A percentile compares a stretch with the other conserved stretches of the same genome.
Evolutionary conservation across 768 basidiomycete genomes (phyloP).

Genomic region (Calocera viscosa): DNA sequence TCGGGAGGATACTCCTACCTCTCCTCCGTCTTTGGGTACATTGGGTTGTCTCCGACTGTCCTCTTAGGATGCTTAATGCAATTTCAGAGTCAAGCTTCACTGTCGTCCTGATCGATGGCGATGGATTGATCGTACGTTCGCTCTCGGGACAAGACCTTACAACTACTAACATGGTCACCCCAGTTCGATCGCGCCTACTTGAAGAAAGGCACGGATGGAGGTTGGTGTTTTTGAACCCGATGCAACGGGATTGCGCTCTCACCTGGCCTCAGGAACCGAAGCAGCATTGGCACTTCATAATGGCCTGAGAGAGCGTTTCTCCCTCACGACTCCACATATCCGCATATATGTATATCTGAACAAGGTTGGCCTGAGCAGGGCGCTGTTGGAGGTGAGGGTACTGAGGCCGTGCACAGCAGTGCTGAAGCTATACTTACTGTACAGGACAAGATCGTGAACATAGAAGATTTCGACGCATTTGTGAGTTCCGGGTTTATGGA

Average conservation of each 20-base stretch:
- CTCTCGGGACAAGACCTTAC: background rate
- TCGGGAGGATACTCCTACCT: background rate
- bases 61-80: background rate
- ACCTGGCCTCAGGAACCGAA: background rate
- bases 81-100: background rate
- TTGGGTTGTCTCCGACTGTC: background rate
- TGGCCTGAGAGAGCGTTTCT: background rate
- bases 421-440: background rate
- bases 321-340: background rate
- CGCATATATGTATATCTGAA: background rate
- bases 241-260: no score
- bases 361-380: slow-evolving; percentile 1
- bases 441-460: background rate
- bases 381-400: background rate
- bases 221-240: no score
- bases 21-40: background rate
- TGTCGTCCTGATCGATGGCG: slow-evolving; percentile 1
- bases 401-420: background rate
- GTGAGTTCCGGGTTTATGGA: background rate
- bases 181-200: background rate
- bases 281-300: background rate
- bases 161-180: background rate
- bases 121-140: background rate
- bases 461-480: background rate
- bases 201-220: background rate